Base-by-base conservation (phyloP, 495 filamentous ascomycete genomes). In the Entonaema liquescens region DNA sequence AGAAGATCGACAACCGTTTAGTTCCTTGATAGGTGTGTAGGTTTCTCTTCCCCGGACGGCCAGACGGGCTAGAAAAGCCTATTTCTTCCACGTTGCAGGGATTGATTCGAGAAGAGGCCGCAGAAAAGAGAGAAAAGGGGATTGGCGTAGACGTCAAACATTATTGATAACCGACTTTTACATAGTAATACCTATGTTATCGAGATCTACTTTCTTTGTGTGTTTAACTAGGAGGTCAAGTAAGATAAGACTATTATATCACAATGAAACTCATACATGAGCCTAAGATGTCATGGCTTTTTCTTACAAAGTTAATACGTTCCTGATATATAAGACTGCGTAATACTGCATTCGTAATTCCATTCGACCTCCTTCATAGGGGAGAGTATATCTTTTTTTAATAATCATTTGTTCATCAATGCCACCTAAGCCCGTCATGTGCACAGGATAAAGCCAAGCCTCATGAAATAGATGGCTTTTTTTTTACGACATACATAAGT, bases 31-130 rank as follows among this genome's bases (percentile, higher is more conserved):
- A 44, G 40, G 59, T 47, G 59, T 42, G 57, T 59, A 63, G 36
- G 53, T 53, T 53, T 25, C 26, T 63, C n/a, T 69, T 73, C 70
- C 70, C 70, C 70, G 65, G 70, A 65, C 52, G 58, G 62, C 50
- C 70, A 62, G 65, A 65, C 52, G 62, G 65, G 56, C 70, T 65
- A 69, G 70, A 69, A 73, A 73, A 65, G 62, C 52, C 70, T 73
- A 69, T 73, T 66, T 40, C 23, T 36, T 65, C 31, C 57, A 42
- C 25, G 55, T 53, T 61, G 8, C 69, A 67, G 35, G 58, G 68
- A 6, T 28, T 12, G 42, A 31, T 42, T 49, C 49, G 49, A 58
- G 38, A 59, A 12, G 49, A 21, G 59, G 44, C 42, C 64, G 25
- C 38, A 63, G 49, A 28, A 17, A 23, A 38, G 17, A 44, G 12